Conservation (phyloP, 2,329 filamentous ascomycete genomes). For the Diaporthe caulivora region DNA sequence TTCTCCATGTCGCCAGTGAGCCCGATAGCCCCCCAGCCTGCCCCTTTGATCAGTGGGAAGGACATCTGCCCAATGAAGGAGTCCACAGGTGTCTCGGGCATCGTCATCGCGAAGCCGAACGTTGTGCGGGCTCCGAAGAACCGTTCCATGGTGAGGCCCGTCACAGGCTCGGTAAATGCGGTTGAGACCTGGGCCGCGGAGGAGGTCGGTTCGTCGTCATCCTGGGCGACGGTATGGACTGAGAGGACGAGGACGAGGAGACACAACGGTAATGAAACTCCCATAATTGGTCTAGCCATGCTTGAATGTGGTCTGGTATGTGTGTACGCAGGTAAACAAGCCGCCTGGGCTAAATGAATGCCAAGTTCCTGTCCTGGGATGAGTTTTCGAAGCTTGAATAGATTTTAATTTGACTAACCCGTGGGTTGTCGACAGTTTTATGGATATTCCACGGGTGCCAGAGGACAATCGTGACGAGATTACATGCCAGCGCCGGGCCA, state of each 20-base stretch:
- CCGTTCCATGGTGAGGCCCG: slow-evolving; percentile 51
- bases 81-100: slow-evolving; percentile 53
- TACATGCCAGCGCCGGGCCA: not conserved
- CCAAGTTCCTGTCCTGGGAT: not conserved
- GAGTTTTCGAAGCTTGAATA: not conserved
- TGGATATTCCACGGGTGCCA: not conserved
- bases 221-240: not conserved
- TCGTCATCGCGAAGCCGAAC: slow-evolving; percentile 57
- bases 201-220: slow-evolving; percentile 9
- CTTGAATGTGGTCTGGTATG: no score
- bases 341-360: not conserved
- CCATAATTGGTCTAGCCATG: not conserved
- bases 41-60: slow-evolving; percentile 53
- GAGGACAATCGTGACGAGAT: no score
- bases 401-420: not conserved
- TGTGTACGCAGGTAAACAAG: not conserved
- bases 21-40: slow-evolving; percentile 44
- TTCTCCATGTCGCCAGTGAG: slow-evolving; percentile 59
- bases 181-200: not conserved
- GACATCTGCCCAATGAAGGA: slow-evolving; percentile 63
- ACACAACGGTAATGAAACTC: not conserved
- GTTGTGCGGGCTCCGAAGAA: slow-evolving; percentile 54
- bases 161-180: slow-evolving; percentile 49
- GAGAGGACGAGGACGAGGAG: not conserved
- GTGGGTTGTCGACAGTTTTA: not conserved